Evolutionary conservation across 257 asterid species (phyloP).

Genomic region (Striga asiatica): DNA sequence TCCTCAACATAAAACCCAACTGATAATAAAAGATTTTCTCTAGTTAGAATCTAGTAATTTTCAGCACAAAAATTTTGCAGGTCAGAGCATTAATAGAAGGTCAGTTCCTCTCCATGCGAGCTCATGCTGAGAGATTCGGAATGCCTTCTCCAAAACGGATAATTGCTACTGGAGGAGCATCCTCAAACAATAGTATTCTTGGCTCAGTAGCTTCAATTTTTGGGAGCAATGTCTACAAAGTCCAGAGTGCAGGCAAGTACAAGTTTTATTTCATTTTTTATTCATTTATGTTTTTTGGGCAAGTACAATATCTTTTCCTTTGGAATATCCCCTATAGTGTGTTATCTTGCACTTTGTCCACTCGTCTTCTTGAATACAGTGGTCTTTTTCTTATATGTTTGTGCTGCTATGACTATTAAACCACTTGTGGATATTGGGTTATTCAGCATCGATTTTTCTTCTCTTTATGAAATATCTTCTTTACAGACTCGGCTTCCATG

Average conservation of each 20-base stretch:
- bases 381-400: too few species aligned
- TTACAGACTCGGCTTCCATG: slow-evolving; percentile 74
- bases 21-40: too few species aligned
- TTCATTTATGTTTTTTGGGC: neutral
- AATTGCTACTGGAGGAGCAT: slow-evolving; percentile 98
- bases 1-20: too few species aligned
- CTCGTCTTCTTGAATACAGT: too few species aligned
- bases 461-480: neutral
- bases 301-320: neutral
- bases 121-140: slow-evolving; percentile 84
- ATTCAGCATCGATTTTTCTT: neutral
- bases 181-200: slow-evolving; percentile 53
- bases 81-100: slow-evolving; percentile 88
- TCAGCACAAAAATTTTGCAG: too few species aligned
- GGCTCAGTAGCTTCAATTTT: slow-evolving; percentile 55
- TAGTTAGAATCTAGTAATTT: too few species aligned
- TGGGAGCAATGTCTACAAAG: slow-evolving; percentile 63
- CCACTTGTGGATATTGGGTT: neutral
- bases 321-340: too few species aligned
- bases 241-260: slow-evolving; percentile 65
- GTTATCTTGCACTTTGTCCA: too few species aligned
- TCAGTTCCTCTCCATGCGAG: slow-evolving; percentile 79
- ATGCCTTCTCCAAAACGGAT: slow-evolving; percentile 88
- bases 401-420: too few species aligned
- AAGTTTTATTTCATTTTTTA: neutral